Evolutionary conservation across 441 rosid species (phyloP), one percentile per base, ranked within the genome.

Genomic region (Populus trichocarpa): DNA sequence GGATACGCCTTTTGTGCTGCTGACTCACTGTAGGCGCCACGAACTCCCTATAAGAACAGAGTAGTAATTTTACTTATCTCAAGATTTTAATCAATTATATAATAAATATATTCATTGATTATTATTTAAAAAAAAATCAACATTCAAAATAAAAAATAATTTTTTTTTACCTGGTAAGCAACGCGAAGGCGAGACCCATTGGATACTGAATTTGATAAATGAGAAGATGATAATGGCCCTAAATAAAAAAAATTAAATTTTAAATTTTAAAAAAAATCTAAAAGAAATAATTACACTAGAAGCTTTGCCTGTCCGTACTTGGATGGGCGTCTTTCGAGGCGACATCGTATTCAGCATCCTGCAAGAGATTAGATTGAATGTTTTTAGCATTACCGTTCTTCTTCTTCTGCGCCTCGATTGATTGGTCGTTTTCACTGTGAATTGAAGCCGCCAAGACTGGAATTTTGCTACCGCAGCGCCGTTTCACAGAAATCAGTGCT

Each of bases 141-240:
- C 32, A 30, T 30, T 30, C 32, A 30, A 30, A 30, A 30, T 30
- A 30, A 28, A 28, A 23, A 20, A 2, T 20, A 59, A 42, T n/a
- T 25, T 25, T 25, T 25, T 25, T 7, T 28, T 74, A 94, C 98
- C 97, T 96, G 99, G 78, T 91, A 96, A 66, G 98, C 99, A 73
- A 96, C 98, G 61, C 99, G 98, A 79, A 96, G 87, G 36, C 92
- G 88, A 26, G 93, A 81, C 30, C 96, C 95, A 61, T 79, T 88
- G 68, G 97, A 81, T 13, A 80, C 84, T 50, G 91, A 80, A 79
- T 81, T 78, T 12, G 84, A 88, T 33, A 75, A 78, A 75, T 87
- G 87, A 40, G 81, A 81, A 26, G 96, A 92, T 50, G 97, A 91
- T 77, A 96, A 85, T 33, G 99, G 99, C 86, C 83, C 98, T 96